Evolutionary conservation across 2,329 filamentous ascomycete species (phyloP).

Genomic region (Plenodomus lindquistii): DNA sequence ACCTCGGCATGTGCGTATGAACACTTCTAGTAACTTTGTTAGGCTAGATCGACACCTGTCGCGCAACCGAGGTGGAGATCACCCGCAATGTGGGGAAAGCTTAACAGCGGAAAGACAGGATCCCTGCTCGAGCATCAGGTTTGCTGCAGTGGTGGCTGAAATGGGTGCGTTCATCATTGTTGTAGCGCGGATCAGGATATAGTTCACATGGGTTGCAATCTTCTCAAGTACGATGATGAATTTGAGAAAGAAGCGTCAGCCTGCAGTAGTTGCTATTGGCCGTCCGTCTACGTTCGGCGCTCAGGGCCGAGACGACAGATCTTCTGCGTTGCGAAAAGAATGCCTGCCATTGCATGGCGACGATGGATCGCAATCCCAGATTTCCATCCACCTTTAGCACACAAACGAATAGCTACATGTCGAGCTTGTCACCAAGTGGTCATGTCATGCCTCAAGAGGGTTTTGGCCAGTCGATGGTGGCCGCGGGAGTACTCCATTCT

Average conservation of each 20-base stretch:
- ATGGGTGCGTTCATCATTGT: background rate
- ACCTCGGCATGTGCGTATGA: background rate
- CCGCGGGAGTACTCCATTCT: background rate
- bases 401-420: background rate
- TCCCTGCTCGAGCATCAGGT: background rate
- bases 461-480: background rate
- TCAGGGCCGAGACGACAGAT: background rate
- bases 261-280: too few species aligned
- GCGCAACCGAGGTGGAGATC: background rate
- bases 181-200: slow-evolving; percentile 1
- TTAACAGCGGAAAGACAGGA: slow-evolving; percentile 14
- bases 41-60: background rate
- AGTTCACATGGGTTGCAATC: too few species aligned
- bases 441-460: background rate
- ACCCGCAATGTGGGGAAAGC: slow-evolving; percentile 34
- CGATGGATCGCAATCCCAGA: background rate
- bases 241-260: too few species aligned
- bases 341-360: background rate
- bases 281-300: too few species aligned
- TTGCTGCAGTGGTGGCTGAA: background rate
- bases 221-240: too few species aligned
- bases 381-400: background rate
- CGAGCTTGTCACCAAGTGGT: background rate
- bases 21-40: background rate
- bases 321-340: background rate